These are phyloP conservation scores for Huntiella moniliformis DNA, from an alignment of 2,329 filamentous ascomycete genomes.

Conservation along the genomic window DNA sequence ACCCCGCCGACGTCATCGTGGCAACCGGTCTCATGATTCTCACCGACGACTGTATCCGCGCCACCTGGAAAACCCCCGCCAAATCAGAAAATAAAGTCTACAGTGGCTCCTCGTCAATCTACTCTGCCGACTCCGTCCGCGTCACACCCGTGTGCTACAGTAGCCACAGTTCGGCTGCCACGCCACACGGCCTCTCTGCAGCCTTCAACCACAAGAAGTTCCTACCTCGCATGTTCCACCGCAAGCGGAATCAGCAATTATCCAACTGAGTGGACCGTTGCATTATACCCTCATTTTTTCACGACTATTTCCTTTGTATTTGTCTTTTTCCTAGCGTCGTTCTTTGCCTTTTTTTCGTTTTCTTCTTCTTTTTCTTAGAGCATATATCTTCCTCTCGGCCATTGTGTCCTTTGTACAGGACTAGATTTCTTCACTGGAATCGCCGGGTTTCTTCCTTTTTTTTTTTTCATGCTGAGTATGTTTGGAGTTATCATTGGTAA, in stretches of 20 bases:
- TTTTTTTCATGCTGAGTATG: too few species aligned
- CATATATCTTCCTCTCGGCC: neutral
- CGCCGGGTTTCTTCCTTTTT: too few species aligned
- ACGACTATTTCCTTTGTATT: constrained; percentile 3
- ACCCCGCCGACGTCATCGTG: constrained; percentile 77
- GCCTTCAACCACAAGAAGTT: too few species aligned
- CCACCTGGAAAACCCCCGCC: constrained; percentile 35
- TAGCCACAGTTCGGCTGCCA: too few species aligned
- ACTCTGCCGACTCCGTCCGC: neutral
- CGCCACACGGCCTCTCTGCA: too few species aligned
- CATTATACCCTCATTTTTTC: neutral
- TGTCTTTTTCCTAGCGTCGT: neutral
- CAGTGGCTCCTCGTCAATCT: constrained; percentile 14
- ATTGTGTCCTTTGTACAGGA: too few species aligned
- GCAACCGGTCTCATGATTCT: constrained; percentile 77
- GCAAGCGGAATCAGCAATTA: too few species aligned
- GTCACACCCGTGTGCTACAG: neutral
- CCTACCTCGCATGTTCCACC: too few species aligned
- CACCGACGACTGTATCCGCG: constrained; percentile 79
- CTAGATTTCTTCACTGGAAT: neutral
- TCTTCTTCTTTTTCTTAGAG: neutral
- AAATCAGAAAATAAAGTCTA: constrained; percentile 16
- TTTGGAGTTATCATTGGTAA: too few species aligned
- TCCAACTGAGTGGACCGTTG: too few species aligned
- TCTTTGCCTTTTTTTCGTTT: neutral